A percentile compares a stretch with the other conserved stretches of the same genome.
These are phyloP conservation scores for Chrysanthemum lavandulifolium DNA, from an alignment of 129 eudicot genomes.

Conservation along the genomic window DNA sequence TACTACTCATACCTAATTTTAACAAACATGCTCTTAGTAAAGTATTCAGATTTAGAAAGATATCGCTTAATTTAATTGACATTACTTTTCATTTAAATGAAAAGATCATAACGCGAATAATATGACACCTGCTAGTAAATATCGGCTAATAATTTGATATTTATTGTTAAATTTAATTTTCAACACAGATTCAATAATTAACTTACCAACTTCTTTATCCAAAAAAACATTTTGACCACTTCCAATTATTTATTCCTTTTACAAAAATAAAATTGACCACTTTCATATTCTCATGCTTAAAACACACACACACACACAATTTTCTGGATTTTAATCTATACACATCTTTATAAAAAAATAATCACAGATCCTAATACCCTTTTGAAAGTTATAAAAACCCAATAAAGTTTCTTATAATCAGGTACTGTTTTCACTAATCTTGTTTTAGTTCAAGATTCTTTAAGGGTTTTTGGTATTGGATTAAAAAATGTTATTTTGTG, in stretches of 20 bases:
- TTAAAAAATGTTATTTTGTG: neutral
- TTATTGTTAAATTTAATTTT: constrained; percentile 10
- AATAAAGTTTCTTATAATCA: constrained; percentile 8
- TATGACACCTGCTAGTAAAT: neutral
- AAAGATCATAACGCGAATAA: neutral
- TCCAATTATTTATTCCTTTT: neutral
- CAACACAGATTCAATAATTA: constrained; percentile 9
- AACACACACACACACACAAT: neutral
- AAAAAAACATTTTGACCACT: neutral
- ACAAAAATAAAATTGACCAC: too few relatives aligned
- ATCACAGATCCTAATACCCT: constrained; percentile 24
- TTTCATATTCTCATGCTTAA: neutral
- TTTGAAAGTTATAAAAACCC: neutral
- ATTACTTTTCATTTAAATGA: neutral
- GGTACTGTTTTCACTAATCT: constrained; percentile 20
- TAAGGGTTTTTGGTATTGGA: neutral
- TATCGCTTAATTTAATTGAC: too few relatives aligned
- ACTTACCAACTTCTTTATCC: neutral
- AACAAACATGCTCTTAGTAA: too few relatives aligned
- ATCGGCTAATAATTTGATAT: constrained; percentile 19
- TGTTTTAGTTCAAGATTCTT: constrained; percentile 17
- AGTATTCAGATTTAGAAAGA: too few relatives aligned
- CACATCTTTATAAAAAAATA: too few relatives aligned
- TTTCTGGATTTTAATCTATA: too few relatives aligned
- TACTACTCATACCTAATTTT: too few relatives aligned